Base-by-base conservation (phyloP, 768 basidiomycete genomes). In the Paxillus involutus region DNA sequence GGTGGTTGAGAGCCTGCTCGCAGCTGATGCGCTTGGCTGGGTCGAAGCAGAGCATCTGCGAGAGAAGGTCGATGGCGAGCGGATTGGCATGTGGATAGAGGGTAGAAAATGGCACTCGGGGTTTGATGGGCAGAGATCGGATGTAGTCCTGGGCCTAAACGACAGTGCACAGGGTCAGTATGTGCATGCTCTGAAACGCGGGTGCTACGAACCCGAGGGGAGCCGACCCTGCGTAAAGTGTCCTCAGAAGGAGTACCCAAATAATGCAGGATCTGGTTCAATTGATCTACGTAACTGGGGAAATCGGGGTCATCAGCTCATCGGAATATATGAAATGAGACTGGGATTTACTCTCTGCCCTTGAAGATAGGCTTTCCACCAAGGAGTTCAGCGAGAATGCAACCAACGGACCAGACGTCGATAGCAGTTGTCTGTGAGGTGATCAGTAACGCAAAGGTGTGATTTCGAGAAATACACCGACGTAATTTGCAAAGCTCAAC, bases 241-340 rank as follows among this genome's bases (percentile, higher is more conserved):
- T 96, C 93, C 69, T 99, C 97, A 17, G 91, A 91, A 1, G 96
- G 97, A 0, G 97, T 98, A 24, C 97, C 97, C n/a, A 98, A 85
- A 65, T 95, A 93, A 71, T 98, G 95, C 36, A 99, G 79, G 65
- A 99, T 98, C 72, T 97, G 94, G 68, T 98, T 98, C 48, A 98
- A 80, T 70, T 99, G 97, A 70, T 99, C 97, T 51, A 99, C 96
- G 68, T 99, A 98, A 68, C 91, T 93, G 63, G 9, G 51, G 14
- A 49, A 36, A 57, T 14, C 56, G 32, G 45, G 50, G 26, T 41
- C 44, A 52, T 41, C 10, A 29, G 8, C 19, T 39, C 29, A 4
- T n/a, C 33, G 12, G 14, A 9, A 24, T 21, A 29, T 4, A 30
- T 17, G 8, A 17, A 36, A 24, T 6, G 39, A 6, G 12, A 44